Base-by-base conservation (phyloP, 192 early-diverging fungal species). In the Coemansia reversa region DNA sequence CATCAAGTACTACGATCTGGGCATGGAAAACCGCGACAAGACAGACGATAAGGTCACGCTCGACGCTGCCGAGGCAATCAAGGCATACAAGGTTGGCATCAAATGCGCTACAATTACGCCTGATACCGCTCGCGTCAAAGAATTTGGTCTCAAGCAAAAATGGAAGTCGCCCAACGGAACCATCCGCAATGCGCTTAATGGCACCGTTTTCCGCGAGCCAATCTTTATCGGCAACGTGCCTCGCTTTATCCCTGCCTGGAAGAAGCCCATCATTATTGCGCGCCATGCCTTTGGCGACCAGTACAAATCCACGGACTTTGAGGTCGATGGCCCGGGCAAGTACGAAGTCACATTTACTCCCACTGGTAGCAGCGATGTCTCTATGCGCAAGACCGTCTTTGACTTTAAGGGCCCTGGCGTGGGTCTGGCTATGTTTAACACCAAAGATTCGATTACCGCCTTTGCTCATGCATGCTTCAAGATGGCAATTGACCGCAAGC, bases 71-170 rank as follows among this genome's bases (percentile, higher is more conserved):
- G 91, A 94, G 68, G 96, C 96, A 14, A 97, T 96, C 81, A 89
- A 91, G 74, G 92, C 94, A 86, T 94, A 96, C 88, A 94, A 95
- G 70, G 95, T 94, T 57, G 90, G 94, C 67, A 98, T 98, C 86
- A 98, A 98, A 86, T 98, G 96, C 74, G 96, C 96, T 7, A 98
- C 96, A 39, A 98, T 98, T 76, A 98, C 96, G 22, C 94, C 96
- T 12, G 96, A 98, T 72, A 90, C 92, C 55, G 91, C 87, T 19
- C 91, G 96, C 69, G 94, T 98, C 53, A 82, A 93, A 69, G 94
- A 97, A 82, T 98, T 97, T 84, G 90, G 90, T 28, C 82, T 98
- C 58, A 96, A 98, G 89, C 76, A 94, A 79, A 98, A 95, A 92
- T 98, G 94, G 94, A 96, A 91, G 85, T 93, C 91, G 48, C 96